Evolutionary conservation across 805 yeast genomes (phyloP).

Genomic region (Candida krabiensis): DNA sequence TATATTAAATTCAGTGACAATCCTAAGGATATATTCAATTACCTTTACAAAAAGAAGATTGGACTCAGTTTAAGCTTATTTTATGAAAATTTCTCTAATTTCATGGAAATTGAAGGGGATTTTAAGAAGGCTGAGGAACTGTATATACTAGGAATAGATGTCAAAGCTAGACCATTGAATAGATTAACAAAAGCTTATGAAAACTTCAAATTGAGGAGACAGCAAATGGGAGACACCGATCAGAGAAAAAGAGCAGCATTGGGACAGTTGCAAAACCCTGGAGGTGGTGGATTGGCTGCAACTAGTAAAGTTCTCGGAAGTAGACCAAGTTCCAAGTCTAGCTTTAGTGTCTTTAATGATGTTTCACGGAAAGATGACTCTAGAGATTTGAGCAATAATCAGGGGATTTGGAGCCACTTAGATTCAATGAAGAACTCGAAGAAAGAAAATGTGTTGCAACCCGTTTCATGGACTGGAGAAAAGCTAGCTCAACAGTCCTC

Average conservation of each 20-base stretch:
- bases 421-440: constrained; percentile 50
- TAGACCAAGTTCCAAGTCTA: constrained; percentile 15
- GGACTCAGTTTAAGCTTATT: constrained; percentile 66
- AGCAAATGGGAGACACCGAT: constrained; percentile 11
- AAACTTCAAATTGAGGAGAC: constrained; percentile 43
- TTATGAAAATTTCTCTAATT: constrained; percentile 77
- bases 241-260: constrained; percentile 5
- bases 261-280: constrained; percentile 16
- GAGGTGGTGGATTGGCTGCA: constrained; percentile 25
- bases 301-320: constrained; percentile 6
- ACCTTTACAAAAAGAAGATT: constrained; percentile 67
- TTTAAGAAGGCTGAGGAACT: constrained; percentile 57
- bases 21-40: constrained; percentile 69
- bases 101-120: constrained; percentile 51
- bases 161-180: constrained; percentile 63
- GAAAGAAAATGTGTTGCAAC: constrained; percentile 61
- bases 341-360: constrained; percentile 23
- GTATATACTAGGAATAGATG: constrained; percentile 55
- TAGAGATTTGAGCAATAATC: constrained; percentile 6
- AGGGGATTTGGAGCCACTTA: constrained; percentile 45
- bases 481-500: constrained; percentile 43
- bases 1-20: constrained; percentile 68
- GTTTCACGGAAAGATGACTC: constrained; percentile 2
- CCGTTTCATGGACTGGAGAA: constrained; percentile 68
- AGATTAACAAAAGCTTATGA: constrained; percentile 44